These are phyloP conservation scores for Phycomyces blakesleeanus DNA, from an alignment of 192 early-diverging fungal genomes.

Conservation along the genomic window DNA sequence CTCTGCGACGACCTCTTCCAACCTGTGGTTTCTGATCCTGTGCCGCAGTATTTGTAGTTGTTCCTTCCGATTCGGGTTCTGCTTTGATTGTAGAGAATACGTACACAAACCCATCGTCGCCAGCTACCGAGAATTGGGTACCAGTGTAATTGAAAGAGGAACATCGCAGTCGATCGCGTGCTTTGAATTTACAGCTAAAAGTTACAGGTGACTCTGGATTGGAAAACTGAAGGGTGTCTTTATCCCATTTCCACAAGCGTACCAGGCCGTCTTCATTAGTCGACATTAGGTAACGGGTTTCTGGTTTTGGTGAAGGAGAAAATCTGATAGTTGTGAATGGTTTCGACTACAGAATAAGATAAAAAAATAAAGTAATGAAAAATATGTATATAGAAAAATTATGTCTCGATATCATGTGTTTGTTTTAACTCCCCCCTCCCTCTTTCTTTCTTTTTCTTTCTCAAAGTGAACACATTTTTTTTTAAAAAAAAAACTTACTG, in stretches of 20 bases:
- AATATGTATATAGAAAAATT: slow-evolving; percentile 19
- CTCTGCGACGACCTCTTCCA: slow-evolving; percentile 17
- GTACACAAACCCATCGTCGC: slow-evolving; percentile 70
- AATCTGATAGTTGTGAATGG: slow-evolving; percentile 64
- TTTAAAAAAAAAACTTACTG: slow-evolving; percentile 30
- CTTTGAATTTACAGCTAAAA: slow-evolving; percentile 48
- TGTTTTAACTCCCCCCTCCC: too few relatives aligned
- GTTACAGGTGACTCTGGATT: slow-evolving; percentile 45
- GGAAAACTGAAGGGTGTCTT: slow-evolving; percentile 49
- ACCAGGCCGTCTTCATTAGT: slow-evolving; percentile 69
- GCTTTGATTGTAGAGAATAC: slow-evolving; percentile 68
- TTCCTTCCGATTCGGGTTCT: slow-evolving; percentile 23
- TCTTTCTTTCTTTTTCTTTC: too few relatives aligned
- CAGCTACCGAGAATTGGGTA: slow-evolving; percentile 74
- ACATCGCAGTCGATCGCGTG: slow-evolving; percentile 50
- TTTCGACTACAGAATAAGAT: slow-evolving; percentile 36
- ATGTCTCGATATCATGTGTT: too few relatives aligned
- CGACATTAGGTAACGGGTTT: slow-evolving; percentile 65
- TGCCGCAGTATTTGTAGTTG: slow-evolving; percentile 16
- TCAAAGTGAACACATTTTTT: too few relatives aligned
- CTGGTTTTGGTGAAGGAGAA: slow-evolving; percentile 69
- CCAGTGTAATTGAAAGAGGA: slow-evolving; percentile 77
- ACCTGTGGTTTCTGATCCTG: not conserved
- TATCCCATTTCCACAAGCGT: slow-evolving; percentile 71
- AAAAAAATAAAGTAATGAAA: not conserved